phyloP scores from a whole-genome alignment of 2,329 filamentous ascomycete genomes.

The Neocatenulostroma microsporum region DNA sequence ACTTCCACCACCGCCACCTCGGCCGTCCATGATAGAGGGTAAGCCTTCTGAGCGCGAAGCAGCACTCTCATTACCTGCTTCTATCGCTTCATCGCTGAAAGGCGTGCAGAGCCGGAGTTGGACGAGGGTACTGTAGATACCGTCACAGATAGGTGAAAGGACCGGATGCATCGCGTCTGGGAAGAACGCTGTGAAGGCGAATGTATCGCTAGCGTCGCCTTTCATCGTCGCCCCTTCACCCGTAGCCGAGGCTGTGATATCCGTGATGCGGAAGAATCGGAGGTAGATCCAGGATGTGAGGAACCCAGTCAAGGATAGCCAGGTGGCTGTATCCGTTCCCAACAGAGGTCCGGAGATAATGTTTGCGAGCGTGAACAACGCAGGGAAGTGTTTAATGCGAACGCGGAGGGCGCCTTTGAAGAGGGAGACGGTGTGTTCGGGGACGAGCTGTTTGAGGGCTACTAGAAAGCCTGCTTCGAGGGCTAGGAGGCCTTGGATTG shows the following conservation, averaged over 20 bases:
- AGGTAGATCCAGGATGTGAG: conserved; percentile 90
- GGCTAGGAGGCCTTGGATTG: conserved; percentile 80
- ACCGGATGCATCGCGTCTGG: conserved; percentile 73
- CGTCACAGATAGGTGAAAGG: conserved; percentile 63
- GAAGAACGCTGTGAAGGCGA: conserved; percentile 94
- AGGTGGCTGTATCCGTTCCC: conserved; percentile 66
- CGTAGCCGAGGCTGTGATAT: conserved; percentile 33
- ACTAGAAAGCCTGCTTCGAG: conserved; percentile 91
- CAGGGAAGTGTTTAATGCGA: conserved; percentile 74
- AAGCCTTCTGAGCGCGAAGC: conserved; percentile 56
- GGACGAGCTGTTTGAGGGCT: conserved; percentile 94
- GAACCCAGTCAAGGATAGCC: conserved; percentile 74
- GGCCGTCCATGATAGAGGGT: conserved; percentile 50
- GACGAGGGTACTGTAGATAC: conserved; percentile 67
- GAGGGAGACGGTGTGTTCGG: conserved; percentile 91
- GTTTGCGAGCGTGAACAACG: conserved; percentile 65
- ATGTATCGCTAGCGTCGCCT: conserved; percentile 92
- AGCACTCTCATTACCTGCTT: conserved; percentile 64
- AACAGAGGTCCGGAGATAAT: conserved; percentile 57
- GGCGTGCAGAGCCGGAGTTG: conserved; percentile 71
- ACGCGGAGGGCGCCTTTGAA: conserved; percentile 83
- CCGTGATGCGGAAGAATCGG: conserved; percentile 78
- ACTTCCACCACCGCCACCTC: conserved; percentile 38
- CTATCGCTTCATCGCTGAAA: conserved; percentile 73
- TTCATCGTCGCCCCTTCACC: conserved; percentile 53